Percentiles rank a stretch among this genome's conserved stretches.
phyloP scores from a whole-genome alignment of 768 basidiomycete genomes.

The Lactarius psammicola region DNA sequence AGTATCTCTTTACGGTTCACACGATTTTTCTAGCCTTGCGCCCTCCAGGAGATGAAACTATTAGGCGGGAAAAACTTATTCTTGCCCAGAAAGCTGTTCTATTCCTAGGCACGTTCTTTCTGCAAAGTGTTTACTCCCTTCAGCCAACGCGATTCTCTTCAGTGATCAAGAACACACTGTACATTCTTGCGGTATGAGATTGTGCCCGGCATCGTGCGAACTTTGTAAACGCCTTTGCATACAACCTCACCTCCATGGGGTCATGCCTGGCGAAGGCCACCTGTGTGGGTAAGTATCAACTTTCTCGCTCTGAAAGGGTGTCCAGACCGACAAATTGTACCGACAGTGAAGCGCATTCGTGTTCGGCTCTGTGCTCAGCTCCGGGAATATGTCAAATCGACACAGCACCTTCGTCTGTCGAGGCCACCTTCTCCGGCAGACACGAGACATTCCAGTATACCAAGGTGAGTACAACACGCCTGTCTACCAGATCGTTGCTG shows the following conservation, averaged over 20 bases:
- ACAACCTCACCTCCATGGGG: constrained; percentile 52
- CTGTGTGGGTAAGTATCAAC: constrained; percentile 51
- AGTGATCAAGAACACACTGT: constrained; percentile 46
- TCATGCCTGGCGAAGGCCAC: constrained; percentile 43
- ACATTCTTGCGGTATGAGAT: constrained; percentile 51
- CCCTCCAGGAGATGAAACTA: constrained; percentile 15
- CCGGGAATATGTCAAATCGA: constrained; percentile 59
- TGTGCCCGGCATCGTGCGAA: constrained; percentile 54
- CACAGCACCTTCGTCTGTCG: constrained; percentile 55
- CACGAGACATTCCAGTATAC: constrained; percentile 65
- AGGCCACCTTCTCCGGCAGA: constrained; percentile 58
- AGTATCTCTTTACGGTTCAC: not conserved
- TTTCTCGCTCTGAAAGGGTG: not conserved
- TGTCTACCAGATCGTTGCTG: not conserved
- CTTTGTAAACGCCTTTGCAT: constrained; percentile 58
- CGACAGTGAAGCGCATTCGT: constrained; percentile 52
- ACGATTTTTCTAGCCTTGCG: constrained; percentile 21
- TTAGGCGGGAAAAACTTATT: constrained; percentile 14
- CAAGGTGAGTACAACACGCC: constrained; percentile 42
- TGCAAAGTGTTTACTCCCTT: no score
- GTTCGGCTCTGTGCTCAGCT: constrained; percentile 43
- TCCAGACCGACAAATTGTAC: not conserved
- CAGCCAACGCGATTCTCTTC: not conserved
- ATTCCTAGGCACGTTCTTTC: constrained; percentile 19
- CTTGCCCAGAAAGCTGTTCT: constrained; percentile 21